Conservation (phyloP, 345 rosid genomes). For the Cardamine chenopodiifolia region DNA sequence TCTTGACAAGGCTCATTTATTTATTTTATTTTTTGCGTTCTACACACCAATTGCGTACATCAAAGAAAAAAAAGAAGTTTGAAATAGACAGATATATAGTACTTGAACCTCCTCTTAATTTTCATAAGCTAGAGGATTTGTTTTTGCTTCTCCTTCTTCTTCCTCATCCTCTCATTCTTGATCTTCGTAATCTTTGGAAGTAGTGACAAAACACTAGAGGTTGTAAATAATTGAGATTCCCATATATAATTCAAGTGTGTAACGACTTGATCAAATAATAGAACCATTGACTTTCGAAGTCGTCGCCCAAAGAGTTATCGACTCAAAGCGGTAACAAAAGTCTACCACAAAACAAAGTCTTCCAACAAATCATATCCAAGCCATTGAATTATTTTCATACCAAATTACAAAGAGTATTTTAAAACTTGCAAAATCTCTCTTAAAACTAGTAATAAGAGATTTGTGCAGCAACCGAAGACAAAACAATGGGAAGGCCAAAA, state of each 20-base stretch:
- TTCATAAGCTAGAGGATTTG: background rate
- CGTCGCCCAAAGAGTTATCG: background rate
- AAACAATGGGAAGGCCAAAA: slow-evolving; percentile 39
- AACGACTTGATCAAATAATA: background rate
- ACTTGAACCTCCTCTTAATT: background rate
- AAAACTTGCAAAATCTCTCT: background rate
- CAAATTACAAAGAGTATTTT: background rate
- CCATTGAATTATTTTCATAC: background rate
- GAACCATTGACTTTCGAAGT: slow-evolving; percentile 5
- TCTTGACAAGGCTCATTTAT: background rate
- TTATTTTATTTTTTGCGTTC: background rate
- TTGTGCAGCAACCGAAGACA: background rate
- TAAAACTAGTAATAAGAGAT: background rate
- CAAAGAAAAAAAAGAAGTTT: background rate
- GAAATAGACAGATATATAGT: background rate
- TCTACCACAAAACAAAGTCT: background rate
- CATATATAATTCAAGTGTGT: background rate
- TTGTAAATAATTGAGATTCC: background rate
- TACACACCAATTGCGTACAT: background rate
- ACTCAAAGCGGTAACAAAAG: background rate
- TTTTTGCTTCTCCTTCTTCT: background rate
- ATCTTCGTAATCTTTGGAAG: background rate
- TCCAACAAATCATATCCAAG: background rate
- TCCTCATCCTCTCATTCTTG: no score
- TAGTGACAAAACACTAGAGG: background rate